phyloP scores from a whole-genome alignment of 75 land plant genomes.

The Azolla pinnata region DNA sequence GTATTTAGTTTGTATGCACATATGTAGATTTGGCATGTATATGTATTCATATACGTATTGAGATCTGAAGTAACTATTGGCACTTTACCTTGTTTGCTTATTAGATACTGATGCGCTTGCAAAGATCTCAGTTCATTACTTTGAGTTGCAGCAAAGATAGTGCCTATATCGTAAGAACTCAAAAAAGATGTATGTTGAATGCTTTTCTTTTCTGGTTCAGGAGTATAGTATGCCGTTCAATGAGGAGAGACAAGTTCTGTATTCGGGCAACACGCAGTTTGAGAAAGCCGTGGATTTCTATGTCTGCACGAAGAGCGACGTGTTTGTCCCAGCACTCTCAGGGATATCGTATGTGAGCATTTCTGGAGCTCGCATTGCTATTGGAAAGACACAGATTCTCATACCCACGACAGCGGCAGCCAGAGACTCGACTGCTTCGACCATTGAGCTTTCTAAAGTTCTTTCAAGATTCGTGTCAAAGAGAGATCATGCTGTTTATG shows the following conservation, averaged over 20 bases:
- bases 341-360: conserved; percentile 16
- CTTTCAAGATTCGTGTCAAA: conserved; percentile 17
- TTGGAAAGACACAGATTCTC: conserved; percentile 25
- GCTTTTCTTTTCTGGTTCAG: conserved; percentile 14
- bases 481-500: conserved; percentile 22
- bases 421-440: conserved; percentile 3
- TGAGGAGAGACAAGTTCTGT: conserved; percentile 30
- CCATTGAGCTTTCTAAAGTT: not conserved
- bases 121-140: not conserved
- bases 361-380: conserved; percentile 20
- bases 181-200: not conserved
- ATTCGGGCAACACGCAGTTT: conserved; percentile 30
- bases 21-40: too few relatives aligned
- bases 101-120: too few relatives aligned
- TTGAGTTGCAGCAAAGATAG: not conserved
- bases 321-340: conserved; percentile 26
- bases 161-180: not conserved
- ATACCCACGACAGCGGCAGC: conserved; percentile 11
- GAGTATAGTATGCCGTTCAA: conserved; percentile 43
- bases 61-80: too few relatives aligned
- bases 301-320: conserved; percentile 26
- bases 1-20: too few relatives aligned
- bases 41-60: too few relatives aligned
- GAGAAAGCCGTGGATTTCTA: conserved; percentile 34
- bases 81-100: too few relatives aligned